These are phyloP conservation scores for Aspergillus tubingensis DNA, from an alignment of 2,329 filamentous ascomycete genomes.

Conservation along the genomic window DNA sequence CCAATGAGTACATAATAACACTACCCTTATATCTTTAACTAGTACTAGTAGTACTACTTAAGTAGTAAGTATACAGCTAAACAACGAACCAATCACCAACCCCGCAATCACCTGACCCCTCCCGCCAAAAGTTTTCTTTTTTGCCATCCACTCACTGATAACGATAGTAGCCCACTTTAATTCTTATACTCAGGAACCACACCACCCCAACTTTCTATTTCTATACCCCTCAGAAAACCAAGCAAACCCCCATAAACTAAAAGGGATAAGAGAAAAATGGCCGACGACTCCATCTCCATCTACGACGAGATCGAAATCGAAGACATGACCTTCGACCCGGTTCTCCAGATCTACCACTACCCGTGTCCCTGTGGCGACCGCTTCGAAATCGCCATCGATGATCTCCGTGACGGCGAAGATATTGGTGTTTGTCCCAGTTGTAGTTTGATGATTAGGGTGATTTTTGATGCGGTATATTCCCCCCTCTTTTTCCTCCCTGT, in stretches of 20 bases:
- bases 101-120: slow-evolving; percentile 31
- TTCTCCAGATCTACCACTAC: slow-evolving; percentile 87
- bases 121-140: slow-evolving; percentile 28
- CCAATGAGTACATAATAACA: background rate
- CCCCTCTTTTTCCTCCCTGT: slow-evolving; percentile 1
- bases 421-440: slow-evolving; percentile 98
- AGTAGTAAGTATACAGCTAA: background rate
- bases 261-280: slow-evolving; percentile 47
- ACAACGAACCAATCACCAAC: slow-evolving; percentile 5
- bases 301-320: slow-evolving; percentile 99
- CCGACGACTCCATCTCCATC: slow-evolving; percentile 69
- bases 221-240: background rate
- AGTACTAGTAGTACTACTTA: background rate
- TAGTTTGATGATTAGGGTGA: slow-evolving; percentile 93
- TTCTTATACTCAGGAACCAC: background rate
- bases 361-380: slow-evolving; percentile 96
- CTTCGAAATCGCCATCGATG: slow-evolving; percentile 84
- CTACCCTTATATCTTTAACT: too few relatives aligned
- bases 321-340: slow-evolving; percentile 89
- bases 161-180: background rate
- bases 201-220: background rate
- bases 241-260: background rate
- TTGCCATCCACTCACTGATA: slow-evolving; percentile 2
- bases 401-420: slow-evolving; percentile 85
- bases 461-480: slow-evolving; percentile 75